Base-by-base conservation (phyloP, 2,329 filamentous ascomycete genomes). In the Aphanoascus verrucosus region DNA sequence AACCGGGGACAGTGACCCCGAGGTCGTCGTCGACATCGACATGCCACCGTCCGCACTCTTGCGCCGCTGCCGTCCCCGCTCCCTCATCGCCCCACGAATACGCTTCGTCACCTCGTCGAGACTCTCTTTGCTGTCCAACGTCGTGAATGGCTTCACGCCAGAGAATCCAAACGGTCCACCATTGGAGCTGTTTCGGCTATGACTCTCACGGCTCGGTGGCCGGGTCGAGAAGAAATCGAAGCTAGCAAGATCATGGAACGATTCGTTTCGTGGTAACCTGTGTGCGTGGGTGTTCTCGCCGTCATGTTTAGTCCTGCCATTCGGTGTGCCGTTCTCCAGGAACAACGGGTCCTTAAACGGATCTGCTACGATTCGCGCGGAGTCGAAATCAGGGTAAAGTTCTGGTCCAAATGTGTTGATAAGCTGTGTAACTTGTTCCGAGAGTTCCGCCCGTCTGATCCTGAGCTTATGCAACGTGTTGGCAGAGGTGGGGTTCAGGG, bases 391-490 rank as follows among this genome's bases (percentile, higher is more conserved):
- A n/a, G 89, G 85, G 72, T 94, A 98, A 74, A 98, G 84, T 66
- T 97, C 90, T 0, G 93, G 93, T 0, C 93, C 93, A 11, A 98
- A 82, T 15, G 86, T 88, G 70, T 98, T 97, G 76, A 98, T 95
- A 45, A 94, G 77, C 2, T 93, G 82, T 1, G 90, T 95, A 38
- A 98, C 89, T 64, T 93, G 81, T 8, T 80, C 77, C 55, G 87
- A 87, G 45, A 98, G 79, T 58, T 85, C 78, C 23, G 80, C 83
- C 51, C 93, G 82, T 57, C 81, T 77, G 59, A 80, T 73, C 55
- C 88, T 83, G 49, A 98, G 79, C 61, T 84, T 85, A 58, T 87
- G 80, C 47, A 98, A 81, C 55, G 85, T 88, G 72, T 90, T 94
- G 67, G 83, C 85, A 1, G 87, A 91, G 3, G 83, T 82, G 1